Evolutionary conservation across 1,139 yeast genomes (phyloP).

Genomic region (Yamadazyma atmosphaerica): DNA sequence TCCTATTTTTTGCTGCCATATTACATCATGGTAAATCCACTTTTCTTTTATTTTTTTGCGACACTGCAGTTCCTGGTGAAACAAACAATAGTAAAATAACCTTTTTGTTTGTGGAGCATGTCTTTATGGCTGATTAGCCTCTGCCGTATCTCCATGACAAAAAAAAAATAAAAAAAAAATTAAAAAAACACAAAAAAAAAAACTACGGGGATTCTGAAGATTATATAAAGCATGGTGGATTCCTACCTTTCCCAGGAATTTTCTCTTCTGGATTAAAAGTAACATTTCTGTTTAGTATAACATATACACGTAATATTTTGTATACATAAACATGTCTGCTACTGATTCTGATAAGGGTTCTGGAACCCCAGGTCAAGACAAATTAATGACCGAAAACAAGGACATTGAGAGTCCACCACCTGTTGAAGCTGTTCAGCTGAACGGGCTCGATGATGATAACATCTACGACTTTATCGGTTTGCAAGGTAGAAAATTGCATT

Average conservation of each 20-base stretch:
- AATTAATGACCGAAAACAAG: conserved; percentile 2
- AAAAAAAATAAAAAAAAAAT: neutral
- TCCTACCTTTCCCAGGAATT: neutral
- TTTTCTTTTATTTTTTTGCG: neutral
- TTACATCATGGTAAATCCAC: conserved; percentile 1
- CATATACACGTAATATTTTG: too few species aligned
- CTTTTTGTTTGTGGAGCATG: neutral
- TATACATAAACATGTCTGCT: conserved; percentile 7
- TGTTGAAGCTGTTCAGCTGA: conserved; percentile 6
- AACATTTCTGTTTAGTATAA: too few species aligned
- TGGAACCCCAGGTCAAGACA: conserved; percentile 5
- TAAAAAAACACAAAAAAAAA: too few species aligned
- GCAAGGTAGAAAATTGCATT: conserved; percentile 25
- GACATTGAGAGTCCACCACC: conserved; percentile 6
- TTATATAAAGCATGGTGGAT: conserved; percentile 1
- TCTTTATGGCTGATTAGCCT: neutral
- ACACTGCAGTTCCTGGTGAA: conserved; percentile 1
- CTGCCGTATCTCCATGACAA: conserved; percentile 2
- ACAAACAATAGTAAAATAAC: conserved; percentile 1
- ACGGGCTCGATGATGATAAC: conserved; percentile 15
- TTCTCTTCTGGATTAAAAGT: neutral
- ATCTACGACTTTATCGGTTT: conserved; percentile 24
- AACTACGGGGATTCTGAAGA: neutral
- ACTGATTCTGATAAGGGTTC: conserved; percentile 9
- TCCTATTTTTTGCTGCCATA: conserved; percentile 1